Percentiles rank a stretch among this genome's conserved stretches.
Conservation (phyloP, 495 filamentous ascomycete species). For the Tuber aestivum region DNA sequence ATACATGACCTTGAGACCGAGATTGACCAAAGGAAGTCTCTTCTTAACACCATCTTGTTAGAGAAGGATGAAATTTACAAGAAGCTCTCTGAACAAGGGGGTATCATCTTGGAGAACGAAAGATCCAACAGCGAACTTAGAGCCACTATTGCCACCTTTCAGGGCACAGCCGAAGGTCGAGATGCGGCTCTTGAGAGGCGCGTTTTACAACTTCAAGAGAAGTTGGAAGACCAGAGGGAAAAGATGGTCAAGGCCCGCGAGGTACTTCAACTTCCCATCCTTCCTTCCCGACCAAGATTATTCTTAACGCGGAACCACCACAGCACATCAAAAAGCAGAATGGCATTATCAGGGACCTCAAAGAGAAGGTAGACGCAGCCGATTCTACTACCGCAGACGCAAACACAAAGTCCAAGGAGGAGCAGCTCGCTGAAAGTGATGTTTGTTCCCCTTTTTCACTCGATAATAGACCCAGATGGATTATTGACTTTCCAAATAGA, state of each 20-base stretch:
- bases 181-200: slow-evolving; percentile 43
- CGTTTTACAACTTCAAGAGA: slow-evolving; percentile 38
- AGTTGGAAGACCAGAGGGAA: slow-evolving; percentile 42
- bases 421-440: slow-evolving; percentile 44
- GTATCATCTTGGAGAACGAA: slow-evolving; percentile 42
- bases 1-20: slow-evolving; percentile 43
- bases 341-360: slow-evolving; percentile 54
- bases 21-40: slow-evolving; percentile 45
- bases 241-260: slow-evolving; percentile 42
- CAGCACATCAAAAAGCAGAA: slow-evolving; percentile 61
- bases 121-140: slow-evolving; percentile 41
- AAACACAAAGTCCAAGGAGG: slow-evolving; percentile 49
- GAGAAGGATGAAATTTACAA: slow-evolving; percentile 42
- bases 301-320: slow-evolving; percentile 11
- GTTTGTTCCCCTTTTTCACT: slow-evolving; percentile 31
- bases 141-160: slow-evolving; percentile 41
- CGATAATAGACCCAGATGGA: slow-evolving; percentile 8
- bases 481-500: slow-evolving; percentile 7
- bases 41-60: slow-evolving; percentile 45
- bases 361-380: slow-evolving; percentile 52
- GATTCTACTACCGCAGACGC: slow-evolving; percentile 44
- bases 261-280: slow-evolving; percentile 27
- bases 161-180: slow-evolving; percentile 40
- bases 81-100: slow-evolving; percentile 41
- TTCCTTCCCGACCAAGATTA: slow-evolving; percentile 26